These are phyloP conservation scores for Cystobasidium ongulense DNA, from an alignment of 768 basidiomycete species.

Conservation along the genomic window DNA sequence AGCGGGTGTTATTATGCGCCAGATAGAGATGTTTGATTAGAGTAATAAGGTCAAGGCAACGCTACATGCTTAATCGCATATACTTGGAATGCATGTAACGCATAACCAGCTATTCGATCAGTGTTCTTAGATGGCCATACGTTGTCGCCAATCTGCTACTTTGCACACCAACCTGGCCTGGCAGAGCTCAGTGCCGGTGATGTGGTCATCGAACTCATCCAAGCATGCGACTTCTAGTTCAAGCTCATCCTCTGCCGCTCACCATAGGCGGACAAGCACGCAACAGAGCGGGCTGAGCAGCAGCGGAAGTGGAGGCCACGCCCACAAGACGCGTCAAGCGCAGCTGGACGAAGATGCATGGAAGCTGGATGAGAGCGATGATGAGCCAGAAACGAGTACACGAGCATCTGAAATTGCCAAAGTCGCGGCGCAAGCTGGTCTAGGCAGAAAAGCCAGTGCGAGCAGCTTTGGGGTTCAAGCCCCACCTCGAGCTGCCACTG, in stretches of 20 bases:
- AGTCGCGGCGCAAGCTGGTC: slow-evolving; percentile 29
- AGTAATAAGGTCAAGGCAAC: background rate
- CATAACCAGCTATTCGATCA: background rate
- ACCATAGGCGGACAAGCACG: slow-evolving; percentile 13
- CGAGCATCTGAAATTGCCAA: slow-evolving; percentile 12
- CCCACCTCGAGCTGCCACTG: background rate
- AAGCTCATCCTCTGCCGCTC: background rate
- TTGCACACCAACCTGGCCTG: background rate
- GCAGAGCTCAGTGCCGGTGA: background rate
- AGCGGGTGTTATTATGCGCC: slow-evolving; percentile 42
- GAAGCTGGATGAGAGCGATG: slow-evolving; percentile 28
- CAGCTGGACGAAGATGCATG: slow-evolving; percentile 16
- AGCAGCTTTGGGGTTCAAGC: background rate
- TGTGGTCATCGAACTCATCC: slow-evolving; percentile 14
- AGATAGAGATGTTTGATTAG: slow-evolving; percentile 33
- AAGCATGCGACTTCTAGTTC: background rate
- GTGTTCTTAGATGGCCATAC: background rate
- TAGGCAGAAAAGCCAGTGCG: slow-evolving; percentile 17
- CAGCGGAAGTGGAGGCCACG: background rate
- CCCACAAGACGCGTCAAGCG: background rate
- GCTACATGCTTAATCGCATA: background rate
- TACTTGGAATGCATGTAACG: background rate
- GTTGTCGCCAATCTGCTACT: background rate
- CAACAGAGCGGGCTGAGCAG: slow-evolving; percentile 3
- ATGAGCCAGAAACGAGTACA: background rate